phyloP scores from a whole-genome alignment of 1,139 yeast species.

The Hyphopichia pseudoburtonii region DNA sequence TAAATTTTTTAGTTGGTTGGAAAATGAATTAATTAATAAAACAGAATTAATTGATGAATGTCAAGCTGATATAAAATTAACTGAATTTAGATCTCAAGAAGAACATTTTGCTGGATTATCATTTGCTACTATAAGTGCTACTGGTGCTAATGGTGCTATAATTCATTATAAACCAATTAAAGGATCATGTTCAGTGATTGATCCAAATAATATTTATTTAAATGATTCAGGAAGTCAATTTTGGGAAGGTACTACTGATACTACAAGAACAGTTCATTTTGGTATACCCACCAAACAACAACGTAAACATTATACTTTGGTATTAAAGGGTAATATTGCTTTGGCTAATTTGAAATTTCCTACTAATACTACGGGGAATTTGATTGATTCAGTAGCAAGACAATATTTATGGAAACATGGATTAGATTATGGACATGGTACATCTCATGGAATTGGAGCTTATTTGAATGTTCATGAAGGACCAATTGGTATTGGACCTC shows the following conservation, averaged over 20 bases:
- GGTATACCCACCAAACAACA: slow-evolving; percentile 69
- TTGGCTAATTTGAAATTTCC: slow-evolving; percentile 80
- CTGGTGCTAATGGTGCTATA: slow-evolving; percentile 91
- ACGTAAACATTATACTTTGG: slow-evolving; percentile 76
- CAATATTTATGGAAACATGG: slow-evolving; percentile 86
- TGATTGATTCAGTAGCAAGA: slow-evolving; percentile 85
- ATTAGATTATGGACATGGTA: slow-evolving; percentile 92
- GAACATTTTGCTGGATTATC: slow-evolving; percentile 77
- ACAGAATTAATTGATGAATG: slow-evolving; percentile 71
- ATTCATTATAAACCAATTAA: slow-evolving; percentile 78
- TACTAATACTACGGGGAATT: slow-evolving; percentile 79
- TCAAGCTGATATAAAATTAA: slow-evolving; percentile 70
- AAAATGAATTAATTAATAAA: slow-evolving; percentile 55
- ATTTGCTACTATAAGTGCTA: slow-evolving; percentile 88
- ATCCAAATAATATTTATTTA: slow-evolving; percentile 75
- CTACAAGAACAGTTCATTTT: slow-evolving; percentile 89
- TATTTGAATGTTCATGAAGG: slow-evolving; percentile 95
- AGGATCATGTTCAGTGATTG: slow-evolving; percentile 63
- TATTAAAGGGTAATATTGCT: slow-evolving; percentile 88
- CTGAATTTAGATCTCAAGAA: slow-evolving; percentile 62
- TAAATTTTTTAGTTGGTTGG: slow-evolving; percentile 86
- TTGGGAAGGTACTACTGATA: slow-evolving; percentile 93
- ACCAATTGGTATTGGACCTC: slow-evolving; percentile 87
- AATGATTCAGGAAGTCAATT: slow-evolving; percentile 95
- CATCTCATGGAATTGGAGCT: slow-evolving; percentile 97